These are phyloP conservation scores for Macrolepiota fuliginosa DNA, from an alignment of 768 basidiomycete species.

Conservation along the genomic window DNA sequence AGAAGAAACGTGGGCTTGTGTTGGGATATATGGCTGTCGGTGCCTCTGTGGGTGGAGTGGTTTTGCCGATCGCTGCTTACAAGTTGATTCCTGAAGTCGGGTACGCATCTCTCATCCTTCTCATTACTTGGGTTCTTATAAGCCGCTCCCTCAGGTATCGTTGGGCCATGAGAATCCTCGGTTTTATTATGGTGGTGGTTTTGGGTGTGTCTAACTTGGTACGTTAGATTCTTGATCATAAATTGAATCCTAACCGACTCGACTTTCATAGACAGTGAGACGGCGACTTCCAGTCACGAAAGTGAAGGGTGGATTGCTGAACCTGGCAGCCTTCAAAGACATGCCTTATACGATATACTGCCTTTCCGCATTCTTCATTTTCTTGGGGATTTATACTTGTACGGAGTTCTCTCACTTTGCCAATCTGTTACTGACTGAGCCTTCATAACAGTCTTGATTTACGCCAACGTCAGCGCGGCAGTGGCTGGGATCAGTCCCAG, in stretches of 20 bases:
- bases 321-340: conserved; percentile 48
- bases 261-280: conserved; percentile 30
- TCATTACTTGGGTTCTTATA: not conserved
- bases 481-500: conserved; percentile 43
- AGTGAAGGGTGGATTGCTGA: conserved; percentile 55
- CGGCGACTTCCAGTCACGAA: conserved; percentile 56
- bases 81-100: conserved; percentile 48
- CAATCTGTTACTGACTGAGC: conserved; percentile 6
- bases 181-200: conserved; percentile 53
- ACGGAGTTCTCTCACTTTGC: conserved; percentile 13
- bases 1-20: conserved; percentile 53
- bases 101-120: conserved; percentile 21
- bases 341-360: conserved; percentile 58
- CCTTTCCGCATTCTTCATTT: conserved; percentile 49
- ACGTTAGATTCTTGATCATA: not conserved
- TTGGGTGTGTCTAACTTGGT: conserved; percentile 49
- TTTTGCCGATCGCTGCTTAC: conserved; percentile 61
- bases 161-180: conserved; percentile 75
- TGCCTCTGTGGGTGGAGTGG: conserved; percentile 63
- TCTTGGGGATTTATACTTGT: conserved; percentile 73
- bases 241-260: not conserved
- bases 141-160: conserved; percentile 45
- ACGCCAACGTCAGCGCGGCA: conserved; percentile 58
- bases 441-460: conserved; percentile 57
- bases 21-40: conserved; percentile 66